These are phyloP conservation scores for Cladosporium sp. DNA, from an alignment of 2,329 filamentous ascomycete genomes.

Conservation along the genomic window DNA sequence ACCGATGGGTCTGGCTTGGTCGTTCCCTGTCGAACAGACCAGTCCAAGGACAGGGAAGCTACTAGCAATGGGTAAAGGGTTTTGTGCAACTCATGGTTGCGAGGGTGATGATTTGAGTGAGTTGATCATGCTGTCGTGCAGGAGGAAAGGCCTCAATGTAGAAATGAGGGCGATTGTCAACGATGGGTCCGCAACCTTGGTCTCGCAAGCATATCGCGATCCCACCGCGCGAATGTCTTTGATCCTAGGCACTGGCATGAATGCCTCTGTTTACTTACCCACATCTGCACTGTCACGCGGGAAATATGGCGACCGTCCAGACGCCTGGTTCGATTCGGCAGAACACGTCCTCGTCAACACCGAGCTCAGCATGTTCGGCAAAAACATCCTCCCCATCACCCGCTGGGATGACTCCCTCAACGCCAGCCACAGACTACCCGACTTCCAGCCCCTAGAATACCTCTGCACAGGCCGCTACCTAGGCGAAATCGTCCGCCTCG, in stretches of 20 bases:
- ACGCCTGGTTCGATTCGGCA: constrained; percentile 53
- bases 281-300: constrained; percentile 47
- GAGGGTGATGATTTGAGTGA: constrained; percentile 56
- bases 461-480: constrained; percentile 60
- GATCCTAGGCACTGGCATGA: constrained; percentile 61
- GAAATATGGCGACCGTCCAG: constrained; percentile 54
- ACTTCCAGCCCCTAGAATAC: constrained; percentile 63
- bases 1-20: constrained; percentile 60
- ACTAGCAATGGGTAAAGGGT: constrained; percentile 62
- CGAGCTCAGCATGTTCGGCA: constrained; percentile 62
- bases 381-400: constrained; percentile 53
- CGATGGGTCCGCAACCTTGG: constrained; percentile 57
- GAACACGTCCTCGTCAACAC: constrained; percentile 60
- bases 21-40: constrained; percentile 62
- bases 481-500: constrained; percentile 58
- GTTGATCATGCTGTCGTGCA: constrained; percentile 56
- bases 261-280: constrained; percentile 59
- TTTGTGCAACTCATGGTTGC: constrained; percentile 55
- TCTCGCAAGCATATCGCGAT: constrained; percentile 59
- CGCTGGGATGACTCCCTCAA: constrained; percentile 60
- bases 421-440: constrained; percentile 50
- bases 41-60: constrained; percentile 54
- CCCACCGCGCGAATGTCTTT: constrained; percentile 57
- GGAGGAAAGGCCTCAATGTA: constrained; percentile 50
- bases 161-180: constrained; percentile 60